phyloP scores from a whole-genome alignment of 306 rosid species.

The Trichosanthes truncata region DNA sequence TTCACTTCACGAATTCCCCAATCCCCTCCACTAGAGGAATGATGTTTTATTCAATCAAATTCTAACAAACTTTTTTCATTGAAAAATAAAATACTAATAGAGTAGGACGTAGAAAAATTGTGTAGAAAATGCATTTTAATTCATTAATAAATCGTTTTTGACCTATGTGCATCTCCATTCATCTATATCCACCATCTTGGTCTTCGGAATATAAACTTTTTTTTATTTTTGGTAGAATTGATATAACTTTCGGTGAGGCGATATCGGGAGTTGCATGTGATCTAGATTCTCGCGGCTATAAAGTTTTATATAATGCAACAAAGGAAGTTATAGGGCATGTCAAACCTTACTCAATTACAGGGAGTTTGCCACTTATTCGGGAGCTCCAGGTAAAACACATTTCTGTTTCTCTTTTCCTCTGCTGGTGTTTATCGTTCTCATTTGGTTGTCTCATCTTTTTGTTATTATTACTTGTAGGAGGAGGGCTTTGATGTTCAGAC shows the following conservation, averaged over 20 bases:
- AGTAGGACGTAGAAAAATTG: background rate
- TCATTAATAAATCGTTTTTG: background rate
- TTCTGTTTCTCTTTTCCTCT: background rate
- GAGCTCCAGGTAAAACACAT: constrained; percentile 58
- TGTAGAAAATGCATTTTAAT: background rate
- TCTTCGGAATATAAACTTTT: background rate
- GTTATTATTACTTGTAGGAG: constrained; percentile 35
- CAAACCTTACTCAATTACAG: constrained; percentile 89
- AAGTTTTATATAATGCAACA: constrained; percentile 85
- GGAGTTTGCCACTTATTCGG: constrained; percentile 81
- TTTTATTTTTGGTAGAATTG: constrained; percentile 38
- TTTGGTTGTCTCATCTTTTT: background rate
- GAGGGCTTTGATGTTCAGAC: constrained; percentile 94
- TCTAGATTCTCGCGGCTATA: constrained; percentile 71
- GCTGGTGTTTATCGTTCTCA: background rate
- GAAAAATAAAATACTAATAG: background rate
- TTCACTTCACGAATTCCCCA: background rate
- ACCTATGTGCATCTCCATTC: background rate
- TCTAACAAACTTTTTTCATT: background rate
- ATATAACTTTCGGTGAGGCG: constrained; percentile 56
- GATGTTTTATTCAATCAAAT: background rate
- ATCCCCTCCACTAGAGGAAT: background rate
- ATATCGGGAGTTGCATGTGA: constrained; percentile 81
- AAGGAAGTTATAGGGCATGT: constrained; percentile 82
- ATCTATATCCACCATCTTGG: background rate